phyloP scores from a whole-genome alignment of 1,284 basidiomycete genomes.

The Sphaerobolus stellatus region DNA sequence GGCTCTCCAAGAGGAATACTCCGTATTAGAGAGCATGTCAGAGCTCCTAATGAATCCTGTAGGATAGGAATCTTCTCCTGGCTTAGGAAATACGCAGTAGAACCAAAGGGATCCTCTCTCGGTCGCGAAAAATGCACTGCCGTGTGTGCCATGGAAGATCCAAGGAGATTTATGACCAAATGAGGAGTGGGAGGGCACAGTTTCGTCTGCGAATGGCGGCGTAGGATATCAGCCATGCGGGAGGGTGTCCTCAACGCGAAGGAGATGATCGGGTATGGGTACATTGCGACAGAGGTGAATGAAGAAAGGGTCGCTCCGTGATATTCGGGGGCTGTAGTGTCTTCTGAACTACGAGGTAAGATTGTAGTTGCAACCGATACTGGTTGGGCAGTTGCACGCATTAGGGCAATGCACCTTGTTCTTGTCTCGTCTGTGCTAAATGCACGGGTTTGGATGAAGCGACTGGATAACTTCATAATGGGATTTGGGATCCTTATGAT shows the following conservation, averaged over 20 bases:
- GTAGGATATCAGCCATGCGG: constrained; percentile 60
- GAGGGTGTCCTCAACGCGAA: constrained; percentile 90
- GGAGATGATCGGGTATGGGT: constrained; percentile 81
- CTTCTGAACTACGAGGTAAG: background rate
- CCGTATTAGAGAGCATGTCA: constrained; percentile 52
- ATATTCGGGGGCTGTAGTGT: constrained; percentile 19
- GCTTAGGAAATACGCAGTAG: constrained; percentile 41
- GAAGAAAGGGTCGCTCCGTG: constrained; percentile 93
- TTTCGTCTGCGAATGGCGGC: constrained; percentile 43
- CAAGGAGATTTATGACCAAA: constrained; percentile 69
- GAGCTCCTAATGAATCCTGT: constrained; percentile 54
- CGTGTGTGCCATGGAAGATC: constrained; percentile 53
- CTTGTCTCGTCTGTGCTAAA: constrained; percentile 5
- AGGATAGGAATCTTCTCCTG: constrained; percentile 58
- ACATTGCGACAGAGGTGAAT: constrained; percentile 86
- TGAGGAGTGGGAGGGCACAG: constrained; percentile 35
- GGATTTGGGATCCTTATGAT: background rate
- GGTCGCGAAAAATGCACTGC: constrained; percentile 64
- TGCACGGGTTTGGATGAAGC: background rate
- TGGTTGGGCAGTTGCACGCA: constrained; percentile 59
- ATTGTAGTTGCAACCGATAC: constrained; percentile 54
- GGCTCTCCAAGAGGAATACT: constrained; percentile 20
- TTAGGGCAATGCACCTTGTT: constrained; percentile 30
- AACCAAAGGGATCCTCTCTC: constrained; percentile 45
- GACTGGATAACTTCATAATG: background rate